Percentiles rank a stretch among this genome's conserved stretches.
These are phyloP conservation scores for Yarrowia phangngaensis DNA, from an alignment of 805 yeast species.

Conservation along the genomic window DNA sequence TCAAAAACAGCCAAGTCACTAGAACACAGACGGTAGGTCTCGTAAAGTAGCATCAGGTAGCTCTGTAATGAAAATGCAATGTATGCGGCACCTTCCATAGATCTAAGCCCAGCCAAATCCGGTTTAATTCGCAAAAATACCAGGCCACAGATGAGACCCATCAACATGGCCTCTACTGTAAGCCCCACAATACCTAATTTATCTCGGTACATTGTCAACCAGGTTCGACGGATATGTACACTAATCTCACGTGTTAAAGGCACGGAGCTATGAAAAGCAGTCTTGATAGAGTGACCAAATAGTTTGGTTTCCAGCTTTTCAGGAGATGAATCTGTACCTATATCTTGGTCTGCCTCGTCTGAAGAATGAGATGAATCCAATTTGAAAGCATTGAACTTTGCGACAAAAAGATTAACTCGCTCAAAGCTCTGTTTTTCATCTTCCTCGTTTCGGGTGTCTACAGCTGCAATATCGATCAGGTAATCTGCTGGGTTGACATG, in stretches of 20 bases:
- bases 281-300: constrained; percentile 6
- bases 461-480: constrained; percentile 54
- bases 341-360: constrained; percentile 5
- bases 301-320: constrained; percentile 28
- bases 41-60: constrained; percentile 54
- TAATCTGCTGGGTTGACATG: constrained; percentile 61
- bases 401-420: constrained; percentile 41
- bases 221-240: constrained; percentile 47
- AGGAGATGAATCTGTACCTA: constrained; percentile 25
- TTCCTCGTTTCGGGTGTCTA: constrained; percentile 47
- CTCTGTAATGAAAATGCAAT: constrained; percentile 53
- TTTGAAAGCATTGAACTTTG: constrained; percentile 40
- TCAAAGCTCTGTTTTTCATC: constrained; percentile 40
- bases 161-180: constrained; percentile 47
- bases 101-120: constrained; percentile 60
- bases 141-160: constrained; percentile 72
- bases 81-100: constrained; percentile 53
- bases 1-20: constrained; percentile 55
- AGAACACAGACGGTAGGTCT: constrained; percentile 54
- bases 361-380: neutral
- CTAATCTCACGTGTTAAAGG: constrained; percentile 45
- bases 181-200: constrained; percentile 47
- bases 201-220: constrained; percentile 50
- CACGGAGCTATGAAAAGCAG: constrained; percentile 37
- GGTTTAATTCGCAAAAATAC: constrained; percentile 57